Base-by-base conservation (phyloP, 2,329 filamentous ascomycete species). In the Parascedosporium putredinis region DNA sequence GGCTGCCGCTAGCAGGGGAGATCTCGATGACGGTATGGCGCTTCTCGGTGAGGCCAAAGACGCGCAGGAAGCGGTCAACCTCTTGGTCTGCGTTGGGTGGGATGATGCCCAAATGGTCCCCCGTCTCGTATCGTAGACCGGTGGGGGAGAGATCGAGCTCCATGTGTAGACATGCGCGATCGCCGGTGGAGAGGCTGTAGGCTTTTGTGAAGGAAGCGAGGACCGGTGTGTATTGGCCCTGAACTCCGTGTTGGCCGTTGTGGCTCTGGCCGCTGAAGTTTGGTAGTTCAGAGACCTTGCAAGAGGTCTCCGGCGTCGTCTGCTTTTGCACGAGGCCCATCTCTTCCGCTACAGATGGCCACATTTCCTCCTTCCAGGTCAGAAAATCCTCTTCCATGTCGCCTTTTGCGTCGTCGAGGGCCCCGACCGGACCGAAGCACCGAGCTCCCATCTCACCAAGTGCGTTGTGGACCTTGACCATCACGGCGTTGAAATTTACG, bases 221-320 rank as follows among this genome's bases (percentile, higher is more conserved):
- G n/a, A n/a, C n/a, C n/a, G n/a, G n/a, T n/a, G n/a, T n/a, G n/a
- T n/a, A n/a, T n/a, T n/a, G n/a, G n/a, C n/a, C n/a, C n/a, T n/a
- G n/a, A n/a, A n/a, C n/a, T n/a, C n/a, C n/a, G n/a, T n/a, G n/a
- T n/a, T n/a, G n/a, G n/a, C n/a, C n/a, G n/a, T n/a, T n/a, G n/a
- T n/a, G n/a, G n/a, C n/a, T n/a, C n/a, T n/a, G n/a, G n/a, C n/a
- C n/a, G n/a, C n/a, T n/a, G n/a, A n/a, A n/a, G 88, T 24, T n/a
- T 14, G 36, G 3, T 12, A 6, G 68, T 91, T 91, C 72, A 93
- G 86, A 48, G 86, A 83, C 61, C 40, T 46, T 2, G 8, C 20
- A 5, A 10, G n/a, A n/a, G n/a, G 29, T n/a, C 9, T 2, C 29
- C 4, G 4, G 9, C 3, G 23, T 44, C 16, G 23, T 5, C 40